Evolutionary conservation across 1,139 yeast genomes (phyloP).

Genomic region (Hyphopichia buzzinii): DNA sequence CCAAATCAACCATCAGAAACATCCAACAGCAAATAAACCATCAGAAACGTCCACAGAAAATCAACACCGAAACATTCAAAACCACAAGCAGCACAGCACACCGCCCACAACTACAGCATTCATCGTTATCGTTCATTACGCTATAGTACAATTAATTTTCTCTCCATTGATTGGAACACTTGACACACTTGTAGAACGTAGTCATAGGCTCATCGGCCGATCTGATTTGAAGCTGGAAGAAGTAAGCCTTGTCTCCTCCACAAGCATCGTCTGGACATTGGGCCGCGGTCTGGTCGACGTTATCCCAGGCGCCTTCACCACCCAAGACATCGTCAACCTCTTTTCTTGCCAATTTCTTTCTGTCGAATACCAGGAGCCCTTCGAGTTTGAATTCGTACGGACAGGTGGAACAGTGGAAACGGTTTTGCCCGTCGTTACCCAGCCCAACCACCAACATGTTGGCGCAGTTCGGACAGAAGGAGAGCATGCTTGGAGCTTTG

Average conservation of each 20-base stretch:
- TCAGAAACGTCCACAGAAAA: too few species aligned
- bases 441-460: slow-evolving; percentile 68
- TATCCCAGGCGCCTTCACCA: slow-evolving; percentile 98
- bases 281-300: slow-evolving; percentile 85
- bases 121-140: neutral
- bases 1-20: too few species aligned
- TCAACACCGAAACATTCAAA: too few species aligned
- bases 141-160: slow-evolving; percentile 55
- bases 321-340: slow-evolving; percentile 96
- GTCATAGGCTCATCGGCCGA: slow-evolving; percentile 96
- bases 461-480: slow-evolving; percentile 92
- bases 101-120: too few species aligned
- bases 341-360: slow-evolving; percentile 79
- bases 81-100: too few species aligned
- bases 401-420: slow-evolving; percentile 87
- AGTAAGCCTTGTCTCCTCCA: slow-evolving; percentile 89
- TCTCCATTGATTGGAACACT: slow-evolving; percentile 95
- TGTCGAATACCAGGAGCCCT: slow-evolving; percentile 80
- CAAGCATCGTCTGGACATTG: slow-evolving; percentile 89
- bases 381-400: slow-evolving; percentile 89
- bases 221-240: slow-evolving; percentile 93
- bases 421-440: slow-evolving; percentile 43
- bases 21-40: too few species aligned
- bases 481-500: slow-evolving; percentile 52
- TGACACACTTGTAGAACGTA: slow-evolving; percentile 89